Conservation (phyloP, 495 filamentous ascomycete genomes). For the Aspergillus bridgeri region DNA sequence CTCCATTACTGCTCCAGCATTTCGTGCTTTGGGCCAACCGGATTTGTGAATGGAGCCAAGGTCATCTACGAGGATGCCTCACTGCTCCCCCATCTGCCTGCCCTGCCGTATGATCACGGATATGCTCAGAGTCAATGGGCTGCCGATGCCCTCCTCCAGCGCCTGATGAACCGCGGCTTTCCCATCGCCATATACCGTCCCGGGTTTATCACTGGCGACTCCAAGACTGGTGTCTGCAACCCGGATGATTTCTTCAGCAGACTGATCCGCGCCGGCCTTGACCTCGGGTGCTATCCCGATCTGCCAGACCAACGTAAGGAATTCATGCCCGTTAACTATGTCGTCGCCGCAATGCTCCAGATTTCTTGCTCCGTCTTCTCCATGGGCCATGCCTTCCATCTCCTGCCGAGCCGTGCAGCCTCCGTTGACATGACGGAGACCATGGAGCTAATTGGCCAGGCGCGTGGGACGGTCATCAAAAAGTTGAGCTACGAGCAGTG, state of each 20-base stretch:
- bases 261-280: no score
- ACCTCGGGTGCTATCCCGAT: no score
- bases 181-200: constrained; percentile 19
- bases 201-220: constrained; percentile 21
- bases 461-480: no score
- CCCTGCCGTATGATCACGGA: constrained; percentile 14
- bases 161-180: constrained; percentile 11
- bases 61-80: constrained; percentile 19
- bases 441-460: no score
- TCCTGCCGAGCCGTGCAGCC: no score
- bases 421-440: no score
- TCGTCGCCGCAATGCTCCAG: no score
- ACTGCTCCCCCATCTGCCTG: constrained; percentile 1
- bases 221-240: constrained; percentile 11
- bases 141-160: constrained; percentile 18
- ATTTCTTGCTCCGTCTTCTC: no score
- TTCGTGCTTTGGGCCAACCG: constrained; percentile 9
- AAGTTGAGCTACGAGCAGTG: no score
- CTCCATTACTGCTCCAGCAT: constrained; percentile 23
- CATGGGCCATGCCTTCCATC: no score
- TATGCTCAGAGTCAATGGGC: constrained; percentile 22
- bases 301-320: no score
- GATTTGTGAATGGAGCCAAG: constrained; percentile 1
- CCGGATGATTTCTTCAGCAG: constrained; percentile 22
- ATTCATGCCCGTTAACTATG: no score